Evolutionary conservation across 2,329 filamentous ascomycete species (phyloP).

Genomic region (Hysterium pulicare): DNA sequence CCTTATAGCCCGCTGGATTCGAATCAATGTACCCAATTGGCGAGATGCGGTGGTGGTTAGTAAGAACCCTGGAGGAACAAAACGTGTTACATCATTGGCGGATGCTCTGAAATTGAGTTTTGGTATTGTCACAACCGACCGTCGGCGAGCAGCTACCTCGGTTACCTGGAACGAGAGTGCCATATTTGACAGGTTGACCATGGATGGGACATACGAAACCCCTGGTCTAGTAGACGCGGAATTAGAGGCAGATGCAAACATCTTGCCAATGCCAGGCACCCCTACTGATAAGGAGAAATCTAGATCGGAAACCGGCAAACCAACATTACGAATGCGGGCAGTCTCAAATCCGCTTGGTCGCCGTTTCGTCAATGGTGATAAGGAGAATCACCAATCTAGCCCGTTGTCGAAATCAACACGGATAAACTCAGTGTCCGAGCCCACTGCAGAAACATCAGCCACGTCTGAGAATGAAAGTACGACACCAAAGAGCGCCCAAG

Average conservation of each 20-base stretch:
- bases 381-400: conserved; percentile 22
- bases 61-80: conserved; percentile 96
- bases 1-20: conserved; percentile 92
- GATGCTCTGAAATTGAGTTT: conserved; percentile 97
- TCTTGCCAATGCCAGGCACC: conserved; percentile 18
- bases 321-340: conserved; percentile 20
- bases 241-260: conserved; percentile 33
- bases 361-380: conserved; percentile 22
- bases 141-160: conserved; percentile 39
- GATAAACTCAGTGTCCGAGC: conserved; percentile 31
- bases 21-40: conserved; percentile 83
- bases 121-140: conserved; percentile 88
- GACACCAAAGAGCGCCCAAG: conserved; percentile 14
- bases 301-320: conserved; percentile 24
- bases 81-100: conserved; percentile 91
- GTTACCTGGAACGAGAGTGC: conserved; percentile 72
- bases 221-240: conserved; percentile 26
- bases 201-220: conserved; percentile 43
- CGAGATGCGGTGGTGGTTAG: conserved; percentile 91
- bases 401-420: conserved; percentile 36
- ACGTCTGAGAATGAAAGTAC: conserved; percentile 20
- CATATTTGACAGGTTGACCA: conserved; percentile 55
- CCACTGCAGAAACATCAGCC: conserved; percentile 15
- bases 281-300: neutral
- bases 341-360: conserved; percentile 27